Conservation (phyloP, 805 yeast genomes). For the Cyberlindnera mycetangii region DNA sequence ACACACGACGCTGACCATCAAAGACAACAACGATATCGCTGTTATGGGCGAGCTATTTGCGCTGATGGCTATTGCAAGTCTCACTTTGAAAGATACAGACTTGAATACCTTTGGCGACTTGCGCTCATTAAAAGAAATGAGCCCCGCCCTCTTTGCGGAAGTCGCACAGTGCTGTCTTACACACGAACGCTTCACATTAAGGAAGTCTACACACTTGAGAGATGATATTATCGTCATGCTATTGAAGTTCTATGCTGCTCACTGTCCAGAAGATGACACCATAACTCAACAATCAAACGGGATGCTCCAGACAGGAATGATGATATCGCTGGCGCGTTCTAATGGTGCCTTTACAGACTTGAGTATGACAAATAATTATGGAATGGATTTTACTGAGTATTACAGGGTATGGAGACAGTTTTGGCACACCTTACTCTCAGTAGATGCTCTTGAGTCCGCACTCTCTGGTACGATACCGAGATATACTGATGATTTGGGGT, state of each 20-base stretch:
- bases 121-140: conserved; percentile 1
- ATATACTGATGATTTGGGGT: conserved; percentile 18
- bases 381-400: conserved; percentile 40
- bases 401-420: conserved; percentile 22
- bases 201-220: conserved; percentile 40
- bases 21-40: conserved; percentile 18
- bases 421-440: conserved; percentile 25
- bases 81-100: conserved; percentile 19
- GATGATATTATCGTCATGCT: conserved; percentile 50
- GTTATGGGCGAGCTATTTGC: conserved; percentile 19
- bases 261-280: conserved; percentile 57
- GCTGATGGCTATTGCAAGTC: conserved; percentile 20
- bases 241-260: conserved; percentile 44
- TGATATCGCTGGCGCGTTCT: conserved; percentile 48
- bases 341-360: conserved; percentile 35
- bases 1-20: conserved; percentile 3
- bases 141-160: conserved; percentile 6
- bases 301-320: conserved; percentile 42
- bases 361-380: conserved; percentile 29
- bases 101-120: conserved; percentile 7
- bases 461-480: conserved; percentile 14
- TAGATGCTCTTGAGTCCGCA: conserved; percentile 20
- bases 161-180: conserved; percentile 38
- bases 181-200: conserved; percentile 45
- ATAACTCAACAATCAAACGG: conserved; percentile 47